Base-by-base conservation (phyloP, 2,329 filamentous ascomycete genomes). In the Sporothrix humicola region DNA sequence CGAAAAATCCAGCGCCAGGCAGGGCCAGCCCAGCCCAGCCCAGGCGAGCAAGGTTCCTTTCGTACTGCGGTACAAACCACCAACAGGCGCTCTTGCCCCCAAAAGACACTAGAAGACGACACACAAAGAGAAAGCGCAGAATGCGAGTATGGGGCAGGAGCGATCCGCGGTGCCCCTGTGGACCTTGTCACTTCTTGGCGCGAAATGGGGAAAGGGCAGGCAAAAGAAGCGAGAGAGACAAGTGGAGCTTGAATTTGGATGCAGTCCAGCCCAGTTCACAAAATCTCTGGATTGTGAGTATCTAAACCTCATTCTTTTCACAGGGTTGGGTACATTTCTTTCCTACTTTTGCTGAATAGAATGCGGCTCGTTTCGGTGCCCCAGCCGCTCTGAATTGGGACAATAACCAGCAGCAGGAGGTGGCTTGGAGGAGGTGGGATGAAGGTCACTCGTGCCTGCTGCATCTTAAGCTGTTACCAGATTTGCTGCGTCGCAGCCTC, bases 91-190 rank as follows among this genome's bases (percentile, higher is more conserved):
- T 46, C 26, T 37, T 68, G 65, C 44, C 65, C 37, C 46, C 13
- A 52, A 12, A 44, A 56, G 9, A 8, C 52, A 31, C 44, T 9
- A 50, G 63, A 48, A 31, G 17, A 13, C n/a, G 17, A 13, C n/a
- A 13, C 17, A 23, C n/a, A 46, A 8, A 20, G 12, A 13, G 37
- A 23, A 44, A 50, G 9, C 50, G n/a, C n/a, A 20, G 54, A 23
- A 26, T 48, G 37, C 69, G 69, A 61, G 56, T 58, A 56, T 46
- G n/a, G 50, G 52, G 68, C 68, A 70, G 37, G n/a, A 58, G 68
- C 68, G 68, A 70, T 70, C 37, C 31, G 31, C 68, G 66, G 13
- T 9, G 31, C 50, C 26, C 23, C 42, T 50, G 48, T 54, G 65
- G 65, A 42, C 68, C 37, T 46, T 56, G 26, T 58, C 68, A 42